phyloP scores from a whole-genome alignment of 2,329 filamentous ascomycete genomes.

The Aspergillus calidoustus region DNA sequence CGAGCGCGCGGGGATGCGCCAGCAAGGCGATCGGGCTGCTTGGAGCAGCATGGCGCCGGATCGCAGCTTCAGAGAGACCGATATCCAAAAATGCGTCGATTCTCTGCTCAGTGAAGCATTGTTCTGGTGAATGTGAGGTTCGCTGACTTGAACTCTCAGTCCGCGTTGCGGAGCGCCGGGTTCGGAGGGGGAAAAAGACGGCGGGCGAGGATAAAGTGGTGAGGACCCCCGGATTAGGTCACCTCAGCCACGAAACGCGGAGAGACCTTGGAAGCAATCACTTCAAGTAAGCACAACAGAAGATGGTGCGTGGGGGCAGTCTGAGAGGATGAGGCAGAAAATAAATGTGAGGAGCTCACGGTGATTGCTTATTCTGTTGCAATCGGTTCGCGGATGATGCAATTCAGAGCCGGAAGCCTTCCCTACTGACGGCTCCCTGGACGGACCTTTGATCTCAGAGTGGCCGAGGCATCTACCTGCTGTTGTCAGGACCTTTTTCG shows the following conservation, averaged over 20 bases:
- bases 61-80: conserved; percentile 14
- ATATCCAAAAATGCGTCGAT: not conserved
- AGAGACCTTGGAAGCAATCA: conserved; percentile 3
- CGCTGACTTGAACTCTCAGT: conserved; percentile 24
- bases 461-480: not conserved
- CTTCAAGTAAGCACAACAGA: not conserved
- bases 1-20: conserved; percentile 36
- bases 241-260: conserved; percentile 3
- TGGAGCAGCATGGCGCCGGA: conserved; percentile 42
- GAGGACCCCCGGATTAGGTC: conserved; percentile 11
- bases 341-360: not conserved
- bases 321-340: not conserved
- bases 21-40: conserved; percentile 41
- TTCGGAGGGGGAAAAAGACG: conserved; percentile 38
- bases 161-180: conserved; percentile 37
- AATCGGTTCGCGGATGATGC: conserved; percentile 13
- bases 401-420: not conserved
- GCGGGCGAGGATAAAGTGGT: conserved; percentile 17
- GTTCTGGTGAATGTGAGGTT: conserved; percentile 17
- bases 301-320: not conserved
- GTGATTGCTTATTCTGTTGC: conserved; percentile 7
- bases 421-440: not conserved
- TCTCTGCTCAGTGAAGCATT: conserved; percentile 32
- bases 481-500: not conserved
- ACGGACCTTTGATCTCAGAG: not conserved